Base-by-base conservation (phyloP, 2,329 filamentous ascomycete genomes). In the Phialocephala sp. region DNA sequence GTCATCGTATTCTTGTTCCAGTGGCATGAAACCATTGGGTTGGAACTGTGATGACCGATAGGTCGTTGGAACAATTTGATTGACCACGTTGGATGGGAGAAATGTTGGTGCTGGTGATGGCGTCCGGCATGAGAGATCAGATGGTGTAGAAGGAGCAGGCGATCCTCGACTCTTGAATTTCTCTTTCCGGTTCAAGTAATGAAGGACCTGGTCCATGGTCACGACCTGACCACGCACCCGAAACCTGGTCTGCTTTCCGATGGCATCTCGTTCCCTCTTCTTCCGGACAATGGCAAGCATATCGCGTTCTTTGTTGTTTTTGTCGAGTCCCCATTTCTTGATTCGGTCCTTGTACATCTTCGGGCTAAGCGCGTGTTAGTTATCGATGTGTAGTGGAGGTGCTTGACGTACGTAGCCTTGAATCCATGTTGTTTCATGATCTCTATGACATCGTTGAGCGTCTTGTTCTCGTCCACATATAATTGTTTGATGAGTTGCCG, bases 281-380 rank as follows among this genome's bases (percentile, higher is more conserved):
- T 59, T 61, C 2, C 59, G 60, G 35, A 60, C 8, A 18, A 66
- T 60, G 8, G 61, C 60, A n/a, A 54, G n/a, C 50, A 62, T 59
- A 12, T 66, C 65, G 18, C 24, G 5, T 41, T 66, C 65, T 37
- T 66, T 66, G 57, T 57, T 58, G 11, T 66, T 66, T 43, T 66
- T 66, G 22, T 66, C 61, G 15, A 64, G 35, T 37, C 32, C 24
- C 65, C 65, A 66, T 54, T 64, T 59, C 32, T 43, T 58, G 61
- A 66, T 61, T 41, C 65, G 52, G 15, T 59, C 41, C 20, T 64
- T 66, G 65, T 61, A 66, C 57, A 64, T 66, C n/a, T 58, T 61
- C 5, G 15, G 20, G 20, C 65, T 66, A 27, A 6, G 18, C 8
- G 27, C n/a, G 18, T 32, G 63, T 27, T 57, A 54, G 15, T 32